These are phyloP conservation scores for Mortierella sp. DNA, from an alignment of 371 early-diverging fungal genomes.

Conservation along the genomic window DNA sequence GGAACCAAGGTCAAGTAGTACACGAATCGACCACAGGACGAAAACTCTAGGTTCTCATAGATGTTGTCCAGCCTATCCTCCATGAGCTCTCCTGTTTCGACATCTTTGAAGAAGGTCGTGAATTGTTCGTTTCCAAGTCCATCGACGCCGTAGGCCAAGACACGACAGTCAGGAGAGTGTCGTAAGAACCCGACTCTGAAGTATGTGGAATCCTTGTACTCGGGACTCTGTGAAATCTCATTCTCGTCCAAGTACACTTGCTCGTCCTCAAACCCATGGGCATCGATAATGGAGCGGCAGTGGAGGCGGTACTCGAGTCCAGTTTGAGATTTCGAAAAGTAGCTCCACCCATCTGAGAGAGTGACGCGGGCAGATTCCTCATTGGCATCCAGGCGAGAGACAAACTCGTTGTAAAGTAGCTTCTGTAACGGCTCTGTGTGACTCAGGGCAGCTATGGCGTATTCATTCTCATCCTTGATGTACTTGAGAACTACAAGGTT, in stretches of 20 bases:
- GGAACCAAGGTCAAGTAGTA: conserved; percentile 63
- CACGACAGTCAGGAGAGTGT: conserved; percentile 57
- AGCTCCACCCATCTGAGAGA: conserved; percentile 64
- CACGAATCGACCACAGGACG: conserved; percentile 56
- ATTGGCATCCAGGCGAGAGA: conserved; percentile 63
- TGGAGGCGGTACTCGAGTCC: conserved; percentile 67
- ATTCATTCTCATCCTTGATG: conserved; percentile 63
- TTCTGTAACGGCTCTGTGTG: conserved; percentile 63
- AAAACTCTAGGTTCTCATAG: conserved; percentile 67
- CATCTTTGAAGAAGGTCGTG: conserved; percentile 61
- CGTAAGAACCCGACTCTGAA: conserved; percentile 67
- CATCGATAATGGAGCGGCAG: conserved; percentile 52
- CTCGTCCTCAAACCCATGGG: conserved; percentile 22
- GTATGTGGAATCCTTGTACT: conserved; percentile 56
- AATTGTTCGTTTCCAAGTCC: conserved; percentile 64
- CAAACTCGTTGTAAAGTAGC: conserved; percentile 67
- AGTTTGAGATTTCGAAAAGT: conserved; percentile 62
- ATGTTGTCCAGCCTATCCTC: conserved; percentile 58
- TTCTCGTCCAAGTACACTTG: conserved; percentile 69
- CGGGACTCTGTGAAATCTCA: conserved; percentile 55
- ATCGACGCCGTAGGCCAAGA: conserved; percentile 69
- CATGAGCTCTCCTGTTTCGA: conserved; percentile 54
- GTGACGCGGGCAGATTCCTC: conserved; percentile 62
- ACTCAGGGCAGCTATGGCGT: conserved; percentile 52
- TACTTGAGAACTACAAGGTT: conserved; percentile 59